A percentile compares a stretch with the other conserved stretches of the same genome.
phyloP scores from a whole-genome alignment of 73 alveolate genomes.

The Blepharisma japonicum region DNA sequence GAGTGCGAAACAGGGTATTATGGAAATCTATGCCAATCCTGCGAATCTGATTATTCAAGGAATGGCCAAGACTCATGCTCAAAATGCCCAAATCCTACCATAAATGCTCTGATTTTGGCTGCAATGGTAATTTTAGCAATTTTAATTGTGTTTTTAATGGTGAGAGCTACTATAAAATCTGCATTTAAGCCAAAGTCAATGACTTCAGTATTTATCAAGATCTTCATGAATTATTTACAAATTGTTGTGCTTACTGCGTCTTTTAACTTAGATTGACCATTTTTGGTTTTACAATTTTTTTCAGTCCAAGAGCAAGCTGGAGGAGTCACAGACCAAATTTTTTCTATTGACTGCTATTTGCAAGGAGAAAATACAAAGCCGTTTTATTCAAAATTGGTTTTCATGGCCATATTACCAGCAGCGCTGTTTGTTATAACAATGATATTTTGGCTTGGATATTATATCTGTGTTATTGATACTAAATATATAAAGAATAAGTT shows the following conservation, averaged over 20 bases:
- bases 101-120: conserved; percentile 28
- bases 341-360: conserved; percentile 28
- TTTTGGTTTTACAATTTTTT: conserved; percentile 5
- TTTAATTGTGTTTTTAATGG: conserved; percentile 22
- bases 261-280: conserved; percentile 59
- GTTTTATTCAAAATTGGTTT: conserved; percentile 38
- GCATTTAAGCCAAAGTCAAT: conserved; percentile 41
- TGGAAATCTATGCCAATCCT: conserved; percentile 59
- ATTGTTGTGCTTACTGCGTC: conserved; percentile 39
- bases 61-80: conserved; percentile 37
- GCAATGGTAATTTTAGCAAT: conserved; percentile 19
- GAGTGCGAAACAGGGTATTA: conserved; percentile 44
- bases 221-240: conserved; percentile 50
- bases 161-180: conserved; percentile 39
- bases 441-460: no score
- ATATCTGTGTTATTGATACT: no score
- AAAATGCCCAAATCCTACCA: conserved; percentile 43
- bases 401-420: no score
- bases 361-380: conserved; percentile 38
- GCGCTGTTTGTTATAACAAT: no score
- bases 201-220: conserved; percentile 39
- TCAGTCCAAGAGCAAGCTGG: background rate
- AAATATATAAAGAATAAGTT: no score
- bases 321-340: conserved; percentile 22
- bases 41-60: conserved; percentile 47